These are phyloP conservation scores for Phoenix dactylifera DNA, from an alignment of 176 grass and related monocot species.

Conservation along the genomic window DNA sequence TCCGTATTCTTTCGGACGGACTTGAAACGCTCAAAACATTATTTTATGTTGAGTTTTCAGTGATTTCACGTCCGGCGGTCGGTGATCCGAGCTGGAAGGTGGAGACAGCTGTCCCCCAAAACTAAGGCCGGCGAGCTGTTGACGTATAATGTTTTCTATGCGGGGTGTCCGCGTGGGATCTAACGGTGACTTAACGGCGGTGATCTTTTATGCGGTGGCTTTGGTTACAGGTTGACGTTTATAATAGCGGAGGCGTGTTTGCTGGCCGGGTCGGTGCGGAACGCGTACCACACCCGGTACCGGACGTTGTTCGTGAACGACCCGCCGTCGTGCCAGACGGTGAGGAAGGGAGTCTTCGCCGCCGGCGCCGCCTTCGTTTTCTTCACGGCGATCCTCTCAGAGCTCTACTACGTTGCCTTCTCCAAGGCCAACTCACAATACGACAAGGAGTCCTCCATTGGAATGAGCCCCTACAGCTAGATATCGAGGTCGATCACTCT, in stretches of 20 bases:
- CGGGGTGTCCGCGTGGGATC: too few relatives aligned
- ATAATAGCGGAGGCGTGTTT: constrained; percentile 64
- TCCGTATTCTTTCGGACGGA: too few relatives aligned
- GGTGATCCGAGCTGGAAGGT: too few relatives aligned
- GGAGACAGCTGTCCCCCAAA: too few relatives aligned
- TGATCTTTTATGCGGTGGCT: too few relatives aligned
- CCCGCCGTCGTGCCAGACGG: constrained; percentile 49
- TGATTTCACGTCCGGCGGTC: too few relatives aligned
- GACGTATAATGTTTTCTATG: too few relatives aligned
- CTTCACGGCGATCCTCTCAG: constrained; percentile 74
- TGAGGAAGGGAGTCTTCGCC: constrained; percentile 82
- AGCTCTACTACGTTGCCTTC: constrained; percentile 71
- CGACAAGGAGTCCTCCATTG: constrained; percentile 38
- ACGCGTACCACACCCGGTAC: constrained; percentile 88
- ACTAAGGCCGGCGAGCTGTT: too few relatives aligned
- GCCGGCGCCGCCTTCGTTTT: constrained; percentile 80
- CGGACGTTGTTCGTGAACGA: constrained; percentile 33
- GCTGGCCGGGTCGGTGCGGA: constrained; percentile 66
- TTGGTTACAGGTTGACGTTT: constrained; percentile 54
- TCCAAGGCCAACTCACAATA: constrained; percentile 38
- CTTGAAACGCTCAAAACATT: too few relatives aligned
- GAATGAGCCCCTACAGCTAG: constrained; percentile 66
- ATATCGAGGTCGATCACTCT: too few relatives aligned
- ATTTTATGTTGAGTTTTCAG: too few relatives aligned
- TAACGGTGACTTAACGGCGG: too few relatives aligned